Evolutionary conservation across 2,329 filamentous ascomycete species (phyloP), one percentile per base, ranked within the genome.

Genomic region (Bipolaris gigantea): DNA sequence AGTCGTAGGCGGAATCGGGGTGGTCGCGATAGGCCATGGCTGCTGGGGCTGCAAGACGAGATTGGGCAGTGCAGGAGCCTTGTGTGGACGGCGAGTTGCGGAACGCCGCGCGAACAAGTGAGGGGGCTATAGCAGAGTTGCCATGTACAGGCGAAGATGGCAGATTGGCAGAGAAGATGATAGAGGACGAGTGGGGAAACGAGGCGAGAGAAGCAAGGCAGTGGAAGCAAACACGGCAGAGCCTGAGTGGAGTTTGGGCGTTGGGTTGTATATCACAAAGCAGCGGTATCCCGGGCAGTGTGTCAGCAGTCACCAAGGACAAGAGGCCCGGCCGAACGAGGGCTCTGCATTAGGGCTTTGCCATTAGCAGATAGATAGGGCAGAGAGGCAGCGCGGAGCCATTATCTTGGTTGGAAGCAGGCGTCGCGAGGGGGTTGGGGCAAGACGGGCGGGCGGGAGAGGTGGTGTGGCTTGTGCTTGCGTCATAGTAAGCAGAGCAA

Each of bases 61-160:
- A 60, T 56, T 53, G 56, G 55, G 48, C 40, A 48, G 53, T 42
- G 49, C 40, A 47, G 54, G 56, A 41, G 9, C 44, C 34, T 46
- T 36, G 52, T 33, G 50, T 46, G 49, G 48, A 45, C 32, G 41
- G 54, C 21, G 44, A 54, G 51, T 53, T 40, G 59, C 49, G 54
- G 46, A 51, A 53, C 59, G 65, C 65, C 66, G 61, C 66, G 61
- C 60, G 52, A 42, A 49, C 51, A 48, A 39, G 42, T 62, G 63
- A 59, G 60, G 58, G 57, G 54, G 38, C 58, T 59, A 61, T 51
- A 61, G 59, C 59, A 60, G 50, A 51, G 50, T 39, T 55, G 38
- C 55, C 62, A 65, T 65, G 62, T 62, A 62, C 54, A 54, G 38
- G 58, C 50, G 55, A 23, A 39, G 35, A 52, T n/a, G 48, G 50